Evolutionary conservation across 2,329 filamentous ascomycete species (phyloP), one percentile per base, ranked within the genome.

Genomic region (Diaporthe citrichinensis): DNA sequence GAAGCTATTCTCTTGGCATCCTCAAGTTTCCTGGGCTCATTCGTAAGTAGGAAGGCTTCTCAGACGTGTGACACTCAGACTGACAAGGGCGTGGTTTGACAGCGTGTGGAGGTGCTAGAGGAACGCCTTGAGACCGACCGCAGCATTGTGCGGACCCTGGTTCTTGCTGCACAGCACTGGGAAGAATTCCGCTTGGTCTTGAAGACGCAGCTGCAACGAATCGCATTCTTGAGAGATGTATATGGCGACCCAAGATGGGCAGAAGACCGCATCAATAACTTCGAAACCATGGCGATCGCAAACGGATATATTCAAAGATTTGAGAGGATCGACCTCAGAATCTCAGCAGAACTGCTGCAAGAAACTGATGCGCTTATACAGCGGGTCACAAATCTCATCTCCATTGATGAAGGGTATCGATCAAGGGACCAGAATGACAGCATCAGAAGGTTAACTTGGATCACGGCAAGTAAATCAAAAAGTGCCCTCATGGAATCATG

Each of bases 401-500:
- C 53, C 53, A 55, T 55, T 31, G 53, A 55, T 55, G 53, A 55
- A 55, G 53, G 53, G 14, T 55, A 55, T 31, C 53, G 53, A 9
- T 55, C 53, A 20, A 55, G 53, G 25, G 53, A 55, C 25, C 53
- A 55, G 53, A 55, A 55, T 55, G 53, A 55, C 53, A 55, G 53
- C 53, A 55, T 55, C 53, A 55, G 53, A 10, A 55, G 53, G 15
- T 55, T 55, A 9, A 55, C 53, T 10, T 55, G 53, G 53, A 55
- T 55, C 53, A 55, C 53, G 53, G 53, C 53, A 55, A 55, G 53
- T 55, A 15, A 55, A 20, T 20, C 15, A 9, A 55, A 55, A 55
- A 17, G 25, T 55, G 53, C 25, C 53, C 15, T 31, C 53, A 55
- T 31, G 53, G 7, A 17, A 31, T 31, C 53, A 55, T 55, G 53